Evolutionary conservation across 192 early-diverging fungal species (phyloP).

Genomic region (Umbelopsis isabellina): DNA sequence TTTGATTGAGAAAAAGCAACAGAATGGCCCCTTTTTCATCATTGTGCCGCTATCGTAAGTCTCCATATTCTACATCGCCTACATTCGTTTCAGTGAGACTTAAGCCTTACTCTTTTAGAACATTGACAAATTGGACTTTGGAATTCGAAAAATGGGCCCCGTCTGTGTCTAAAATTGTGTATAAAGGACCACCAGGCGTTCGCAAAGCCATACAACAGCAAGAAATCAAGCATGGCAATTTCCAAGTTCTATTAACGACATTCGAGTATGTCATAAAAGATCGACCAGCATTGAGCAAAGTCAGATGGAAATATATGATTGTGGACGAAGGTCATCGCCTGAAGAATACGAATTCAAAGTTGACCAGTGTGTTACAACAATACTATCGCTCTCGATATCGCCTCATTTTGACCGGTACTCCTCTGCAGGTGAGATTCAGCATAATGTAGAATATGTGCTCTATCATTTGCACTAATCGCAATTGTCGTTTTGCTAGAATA

Average conservation of each 20-base stretch:
- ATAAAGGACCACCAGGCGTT: conserved; percentile 84
- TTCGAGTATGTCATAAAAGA: conserved; percentile 98
- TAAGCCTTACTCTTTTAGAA: conserved; percentile 44
- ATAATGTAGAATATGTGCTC: background rate
- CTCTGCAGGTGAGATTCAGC: conserved; percentile 70
- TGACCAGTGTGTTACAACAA: conserved; percentile 83
- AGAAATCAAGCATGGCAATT: conserved; percentile 77
- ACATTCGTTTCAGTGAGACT: background rate
- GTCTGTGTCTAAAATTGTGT: conserved; percentile 81
- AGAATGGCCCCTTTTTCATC: conserved; percentile 92
- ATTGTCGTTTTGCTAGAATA: conserved; percentile 66
- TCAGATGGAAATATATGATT: conserved; percentile 98
- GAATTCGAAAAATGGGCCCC: conserved; percentile 99
- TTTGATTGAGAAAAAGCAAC: conserved; percentile 92
- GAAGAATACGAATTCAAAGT: conserved; percentile 93
- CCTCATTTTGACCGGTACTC: conserved; percentile 96
- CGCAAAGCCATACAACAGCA: conserved; percentile 72
- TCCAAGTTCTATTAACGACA: conserved; percentile 95
- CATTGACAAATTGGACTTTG: conserved; percentile 93
- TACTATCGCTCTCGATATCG: conserved; percentile 92
- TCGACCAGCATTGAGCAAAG: conserved; percentile 77
- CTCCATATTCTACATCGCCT: background rate
- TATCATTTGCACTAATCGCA: background rate
- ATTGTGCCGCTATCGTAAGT: conserved; percentile 93
- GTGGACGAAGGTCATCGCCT: conserved; percentile 99